phyloP scores from a whole-genome alignment of 495 filamentous ascomycete genomes.

The Thermothielavioides terrestris region DNA sequence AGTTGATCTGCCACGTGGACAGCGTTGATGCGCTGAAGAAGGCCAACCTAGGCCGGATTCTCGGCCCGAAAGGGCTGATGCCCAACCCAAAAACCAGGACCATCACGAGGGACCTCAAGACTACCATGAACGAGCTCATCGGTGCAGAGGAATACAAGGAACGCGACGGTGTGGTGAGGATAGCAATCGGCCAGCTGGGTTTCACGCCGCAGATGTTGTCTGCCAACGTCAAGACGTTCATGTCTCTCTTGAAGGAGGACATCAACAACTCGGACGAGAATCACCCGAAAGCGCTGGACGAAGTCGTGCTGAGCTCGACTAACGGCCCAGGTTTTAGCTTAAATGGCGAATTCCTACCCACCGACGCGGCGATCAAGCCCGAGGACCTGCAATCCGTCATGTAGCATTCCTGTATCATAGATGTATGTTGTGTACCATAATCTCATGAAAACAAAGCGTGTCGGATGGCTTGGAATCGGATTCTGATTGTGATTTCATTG shows the following conservation, averaged over 20 bases:
- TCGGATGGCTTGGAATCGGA: constrained; percentile 27
- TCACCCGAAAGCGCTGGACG: constrained; percentile 72
- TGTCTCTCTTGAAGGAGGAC: constrained; percentile 70
- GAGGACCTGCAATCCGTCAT: constrained; percentile 45
- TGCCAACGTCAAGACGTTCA: constrained; percentile 72
- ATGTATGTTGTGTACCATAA: constrained; percentile 40
- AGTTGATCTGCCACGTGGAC: constrained; percentile 77
- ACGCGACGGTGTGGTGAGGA: constrained; percentile 69
- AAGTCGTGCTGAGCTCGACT: constrained; percentile 91
- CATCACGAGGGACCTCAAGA: constrained; percentile 67
- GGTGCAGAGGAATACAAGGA: constrained; percentile 85
- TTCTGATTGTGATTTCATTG: not conserved
- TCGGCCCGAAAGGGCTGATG: constrained; percentile 89
- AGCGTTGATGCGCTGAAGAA: constrained; percentile 64
- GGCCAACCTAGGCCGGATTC: constrained; percentile 64
- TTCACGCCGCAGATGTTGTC: constrained; percentile 82
- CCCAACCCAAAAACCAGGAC: constrained; percentile 80
- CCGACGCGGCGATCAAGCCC: constrained; percentile 45
- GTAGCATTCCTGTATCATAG: constrained; percentile 34
- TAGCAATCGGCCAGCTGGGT: constrained; percentile 82
- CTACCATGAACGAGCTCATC: constrained; percentile 63
- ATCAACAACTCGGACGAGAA: constrained; percentile 58
- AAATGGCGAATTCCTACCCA: constrained; percentile 62
- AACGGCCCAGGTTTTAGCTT: constrained; percentile 77
- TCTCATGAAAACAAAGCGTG: constrained; percentile 12